Percentiles rank a stretch among this genome's conserved stretches.
Evolutionary conservation across 1,284 basidiomycete genomes (phyloP).

Genomic region (Wolfiporia cocos): DNA sequence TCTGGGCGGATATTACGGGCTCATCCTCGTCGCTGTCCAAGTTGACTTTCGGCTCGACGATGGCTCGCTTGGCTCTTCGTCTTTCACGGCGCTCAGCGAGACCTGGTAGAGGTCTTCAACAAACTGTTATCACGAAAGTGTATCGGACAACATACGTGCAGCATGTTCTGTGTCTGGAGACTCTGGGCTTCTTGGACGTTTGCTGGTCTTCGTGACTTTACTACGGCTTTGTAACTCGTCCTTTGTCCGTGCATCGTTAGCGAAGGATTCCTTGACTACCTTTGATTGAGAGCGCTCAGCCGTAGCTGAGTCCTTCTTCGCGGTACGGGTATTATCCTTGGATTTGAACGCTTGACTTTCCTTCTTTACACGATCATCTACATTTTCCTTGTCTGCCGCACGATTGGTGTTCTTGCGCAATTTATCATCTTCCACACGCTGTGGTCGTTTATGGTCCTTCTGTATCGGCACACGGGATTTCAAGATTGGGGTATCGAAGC

Average conservation of each 20-base stretch:
- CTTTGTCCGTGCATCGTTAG: too few species aligned
- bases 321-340: too few species aligned
- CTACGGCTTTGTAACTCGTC: neutral
- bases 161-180: constrained; percentile 21
- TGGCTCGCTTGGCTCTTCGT: constrained; percentile 31
- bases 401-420: too few species aligned
- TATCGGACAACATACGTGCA: constrained; percentile 19
- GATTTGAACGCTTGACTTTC: too few species aligned
- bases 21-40: constrained; percentile 8
- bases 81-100: constrained; percentile 29
- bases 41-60: constrained; percentile 33
- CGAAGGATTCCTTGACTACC: too few species aligned
- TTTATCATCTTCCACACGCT: too few species aligned
- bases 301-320: too few species aligned
- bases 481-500: constrained; percentile 55
- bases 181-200: constrained; percentile 13
- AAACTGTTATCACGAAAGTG: too few species aligned
- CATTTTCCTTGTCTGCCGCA: neutral
- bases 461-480: constrained; percentile 34
- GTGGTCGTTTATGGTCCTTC: neutral
- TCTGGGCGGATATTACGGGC: constrained; percentile 1
- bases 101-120: too few species aligned
- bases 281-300: too few species aligned
- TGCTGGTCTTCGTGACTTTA: constrained; percentile 1
- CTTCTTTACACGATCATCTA: too few species aligned